phyloP scores from a whole-genome alignment of 495 filamentous ascomycete genomes.

The Xylona heveae region DNA sequence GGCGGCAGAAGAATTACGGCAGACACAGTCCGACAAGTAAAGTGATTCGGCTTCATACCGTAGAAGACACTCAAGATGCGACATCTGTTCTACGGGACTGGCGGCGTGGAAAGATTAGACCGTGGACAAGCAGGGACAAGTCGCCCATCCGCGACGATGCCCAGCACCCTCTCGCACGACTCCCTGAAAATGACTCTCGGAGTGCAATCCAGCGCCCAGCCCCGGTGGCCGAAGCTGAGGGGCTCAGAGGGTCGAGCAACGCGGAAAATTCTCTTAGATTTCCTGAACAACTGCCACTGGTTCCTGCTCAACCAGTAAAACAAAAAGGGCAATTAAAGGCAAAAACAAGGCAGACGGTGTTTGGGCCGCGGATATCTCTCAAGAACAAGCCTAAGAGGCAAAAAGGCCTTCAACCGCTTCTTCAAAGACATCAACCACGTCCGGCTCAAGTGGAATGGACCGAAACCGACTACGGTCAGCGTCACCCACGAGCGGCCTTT shows the following conservation, averaged over 20 bases:
- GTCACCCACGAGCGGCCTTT: slow-evolving; percentile 4
- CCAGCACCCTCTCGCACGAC: slow-evolving; percentile 8
- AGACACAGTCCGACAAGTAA: slow-evolving; percentile 59
- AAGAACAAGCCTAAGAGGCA: slow-evolving; percentile 2
- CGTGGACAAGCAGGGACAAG: slow-evolving; percentile 16
- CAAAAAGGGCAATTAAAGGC: background rate
- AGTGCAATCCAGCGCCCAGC: too few relatives aligned
- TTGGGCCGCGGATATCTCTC: background rate
- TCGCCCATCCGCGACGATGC: too few relatives aligned
- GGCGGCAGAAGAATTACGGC: slow-evolving; percentile 35
- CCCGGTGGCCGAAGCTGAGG: too few relatives aligned
- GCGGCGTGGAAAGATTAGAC: slow-evolving; percentile 46
- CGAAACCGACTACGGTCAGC: slow-evolving; percentile 5
- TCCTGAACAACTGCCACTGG: too few relatives aligned
- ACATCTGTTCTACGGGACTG: slow-evolving; percentile 46
- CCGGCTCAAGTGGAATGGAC: slow-evolving; percentile 11
- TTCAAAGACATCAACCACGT: slow-evolving; percentile 4
- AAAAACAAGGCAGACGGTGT: background rate
- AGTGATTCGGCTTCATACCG: slow-evolving; percentile 46
- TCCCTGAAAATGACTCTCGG: slow-evolving; percentile 10
- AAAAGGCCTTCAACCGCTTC: slow-evolving; percentile 2
- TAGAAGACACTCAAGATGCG: slow-evolving; percentile 54
- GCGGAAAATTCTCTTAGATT: too few relatives aligned
- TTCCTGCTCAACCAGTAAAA: background rate
- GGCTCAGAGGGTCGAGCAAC: too few relatives aligned